Base-by-base conservation (phyloP, 2,329 filamentous ascomycete species). In the Colletotrichum falcatum region DNA sequence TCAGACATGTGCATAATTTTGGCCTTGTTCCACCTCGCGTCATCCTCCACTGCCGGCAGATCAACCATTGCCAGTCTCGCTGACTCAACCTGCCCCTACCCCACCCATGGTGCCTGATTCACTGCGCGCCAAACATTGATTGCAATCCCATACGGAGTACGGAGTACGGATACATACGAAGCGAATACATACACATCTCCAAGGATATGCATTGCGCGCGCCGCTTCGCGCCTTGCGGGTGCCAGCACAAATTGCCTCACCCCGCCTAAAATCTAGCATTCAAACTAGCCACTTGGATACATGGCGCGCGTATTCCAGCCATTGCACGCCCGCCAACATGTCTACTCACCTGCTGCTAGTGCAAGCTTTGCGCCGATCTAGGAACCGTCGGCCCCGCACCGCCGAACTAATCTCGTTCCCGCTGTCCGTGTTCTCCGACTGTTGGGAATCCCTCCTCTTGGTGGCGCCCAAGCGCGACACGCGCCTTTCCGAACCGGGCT, bases 351-450 rank as follows among this genome's bases (percentile, higher is more conserved):
- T 42, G 16, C 42, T 12, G n/a, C 42, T 44, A 44, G 18, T 11
- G 11, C 23, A 26, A 26, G 30, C 20, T 55, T 55, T 51, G 7
- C 54, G 67, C 67, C 53, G 67, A 70, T 66, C 64, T 35, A 70
- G 51, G 64, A 70, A 53, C 56, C 58, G 60, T 66, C 67, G 67
- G 67, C 67, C 64, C 67, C 67, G 62, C 67, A 51, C 64, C 67
- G 67, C 58, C 64, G 2, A 35, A 30, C 58, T 37, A 56, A 44
- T 49, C n/a, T 48, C 30, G 46, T 42, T n/a, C n/a, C 54, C 62
- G 54, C 35, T 58, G 51, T 39, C 46, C 37, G 55, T 44, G 8
- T 54, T 12, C 26, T 33, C 37, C 14, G 37, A 33, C 23, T 33
- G 30, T 26, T 49, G 28, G 18, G 58, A 35, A 44, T 8, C 20